A percentile compares a stretch with the other conserved stretches of the same genome.
phyloP scores from a whole-genome alignment of 108 stramenopile species.

The Discostella stelligeroides region DNA sequence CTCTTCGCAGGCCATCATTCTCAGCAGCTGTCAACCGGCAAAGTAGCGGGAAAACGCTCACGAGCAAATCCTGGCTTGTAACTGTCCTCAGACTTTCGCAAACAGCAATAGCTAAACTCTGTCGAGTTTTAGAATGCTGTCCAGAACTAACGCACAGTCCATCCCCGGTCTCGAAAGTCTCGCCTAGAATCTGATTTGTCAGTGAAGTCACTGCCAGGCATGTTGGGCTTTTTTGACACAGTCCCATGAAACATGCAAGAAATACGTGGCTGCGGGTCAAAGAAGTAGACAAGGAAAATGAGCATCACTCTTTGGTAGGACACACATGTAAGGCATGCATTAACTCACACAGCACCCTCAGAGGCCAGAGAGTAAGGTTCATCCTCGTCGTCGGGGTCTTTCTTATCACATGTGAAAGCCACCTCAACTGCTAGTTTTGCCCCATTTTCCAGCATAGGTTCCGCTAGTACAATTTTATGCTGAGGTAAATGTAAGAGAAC shows the following conservation, averaged over 20 bases:
- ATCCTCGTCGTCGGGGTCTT: slow-evolving; percentile 17
- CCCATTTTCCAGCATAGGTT: slow-evolving; percentile 41
- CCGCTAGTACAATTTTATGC: slow-evolving; percentile 29
- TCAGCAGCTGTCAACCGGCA: slow-evolving; percentile 60
- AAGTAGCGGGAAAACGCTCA: slow-evolving; percentile 63
- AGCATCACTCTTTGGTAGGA: too few species aligned
- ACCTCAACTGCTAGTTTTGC: slow-evolving; percentile 44
- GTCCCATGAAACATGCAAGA: slow-evolving; percentile 62
- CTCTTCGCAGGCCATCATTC: slow-evolving; percentile 52
- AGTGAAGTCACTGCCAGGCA: slow-evolving; percentile 42
- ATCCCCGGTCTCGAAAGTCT: slow-evolving; percentile 37
- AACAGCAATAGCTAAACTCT: slow-evolving; percentile 59
- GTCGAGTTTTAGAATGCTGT: slow-evolving; percentile 41
- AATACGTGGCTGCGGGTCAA: slow-evolving; percentile 38
- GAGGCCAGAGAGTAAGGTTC: slow-evolving; percentile 29
- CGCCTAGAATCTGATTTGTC: slow-evolving; percentile 47
- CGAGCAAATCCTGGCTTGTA: slow-evolving; percentile 41
- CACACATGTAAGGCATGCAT: too few species aligned
- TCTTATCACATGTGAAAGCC: slow-evolving; percentile 31
- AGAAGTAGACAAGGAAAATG: too few species aligned
- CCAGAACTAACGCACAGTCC: not conserved
- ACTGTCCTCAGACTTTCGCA: slow-evolving; percentile 50
- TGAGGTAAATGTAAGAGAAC: slow-evolving; percentile 32
- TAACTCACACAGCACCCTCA: slow-evolving; percentile 25
- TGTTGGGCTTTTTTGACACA: slow-evolving; percentile 55